Base-by-base conservation (phyloP, 352 stramenopile species). In the Phytopythium helicoides region DNA sequence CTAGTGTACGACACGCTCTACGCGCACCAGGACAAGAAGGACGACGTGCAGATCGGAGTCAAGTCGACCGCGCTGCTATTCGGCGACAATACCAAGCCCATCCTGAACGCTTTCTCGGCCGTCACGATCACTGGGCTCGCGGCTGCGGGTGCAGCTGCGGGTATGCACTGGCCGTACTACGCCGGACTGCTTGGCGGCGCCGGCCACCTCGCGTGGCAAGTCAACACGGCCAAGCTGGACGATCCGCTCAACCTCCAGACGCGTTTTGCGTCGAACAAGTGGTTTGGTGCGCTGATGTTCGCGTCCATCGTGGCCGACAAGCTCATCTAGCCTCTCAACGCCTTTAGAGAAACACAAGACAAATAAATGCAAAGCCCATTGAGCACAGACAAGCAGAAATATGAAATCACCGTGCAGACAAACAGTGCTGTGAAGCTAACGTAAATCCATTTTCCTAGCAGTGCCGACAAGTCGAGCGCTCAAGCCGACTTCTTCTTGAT, bases 1-100 rank as follows among this genome's bases (percentile, higher is more conserved):
- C 62, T 99, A 25, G 89, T 99, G n/a, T 99, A 99, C 69, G 97
- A 99, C 74, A 99, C 97, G 14, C 70, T 99, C 21, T 99, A 99
- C 76, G 97, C 96, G 12, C 96, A 99, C 73, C 97, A 99, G 53
- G 83, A 99, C 78, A 99, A 98, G 81, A 83, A 85, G 14, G 97
- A 99, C 67, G 97, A 99, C 80, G 60, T 78, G 37, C 87, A 94
- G 56, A 91, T 99, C 36, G 96, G 96, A 33, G 86, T 99, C 38
- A 88, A 94, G 50, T 98, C 92, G 15, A 99, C 97, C 14, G 96
- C 96, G 26, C 72, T 99, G 50, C 87, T 97, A 7, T 98, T 99
- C 76, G 96, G 93, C 21, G 81, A 97, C 23, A 85, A 87, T 35
- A 98, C 95, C 6, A 98, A 97, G 73, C 91, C 87, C 3, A 87